Conservation (phyloP, 371 early-diverging fungal species). For the Parasitella parasitica region DNA sequence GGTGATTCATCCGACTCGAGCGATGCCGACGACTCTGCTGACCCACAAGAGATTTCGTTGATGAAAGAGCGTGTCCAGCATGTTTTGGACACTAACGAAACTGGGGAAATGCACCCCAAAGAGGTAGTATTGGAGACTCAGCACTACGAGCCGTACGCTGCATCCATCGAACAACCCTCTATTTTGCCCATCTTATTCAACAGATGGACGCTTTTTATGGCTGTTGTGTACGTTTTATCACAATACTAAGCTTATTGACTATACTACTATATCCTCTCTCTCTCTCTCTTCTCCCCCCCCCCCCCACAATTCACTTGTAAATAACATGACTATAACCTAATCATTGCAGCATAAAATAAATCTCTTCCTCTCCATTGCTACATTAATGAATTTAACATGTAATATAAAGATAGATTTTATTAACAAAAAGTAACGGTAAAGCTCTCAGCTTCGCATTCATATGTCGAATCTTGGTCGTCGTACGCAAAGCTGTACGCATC, state of each 20-base stretch:
- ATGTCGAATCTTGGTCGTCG: conserved; percentile 26
- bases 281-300: too few relatives aligned
- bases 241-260: background rate
- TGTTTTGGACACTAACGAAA: background rate
- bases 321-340: too few relatives aligned
- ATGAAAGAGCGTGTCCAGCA: background rate
- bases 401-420: too few relatives aligned
- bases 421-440: conserved; percentile 23
- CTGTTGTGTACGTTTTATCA: background rate
- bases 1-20: background rate
- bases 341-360: too few relatives aligned
- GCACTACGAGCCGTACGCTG: background rate
- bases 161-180: background rate
- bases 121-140: background rate
- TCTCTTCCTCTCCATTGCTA: too few relatives aligned
- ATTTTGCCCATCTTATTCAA: background rate
- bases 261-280: background rate
- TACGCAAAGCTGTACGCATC: conserved; percentile 40
- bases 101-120: too few relatives aligned
- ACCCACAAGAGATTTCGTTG: background rate
- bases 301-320: too few relatives aligned
- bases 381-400: too few relatives aligned
- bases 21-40: background rate
- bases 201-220: conserved; percentile 1
- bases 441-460: conserved; percentile 9